phyloP scores from a whole-genome alignment of 768 basidiomycete genomes.

The Tylopilus plumbeoviolaceoides region DNA sequence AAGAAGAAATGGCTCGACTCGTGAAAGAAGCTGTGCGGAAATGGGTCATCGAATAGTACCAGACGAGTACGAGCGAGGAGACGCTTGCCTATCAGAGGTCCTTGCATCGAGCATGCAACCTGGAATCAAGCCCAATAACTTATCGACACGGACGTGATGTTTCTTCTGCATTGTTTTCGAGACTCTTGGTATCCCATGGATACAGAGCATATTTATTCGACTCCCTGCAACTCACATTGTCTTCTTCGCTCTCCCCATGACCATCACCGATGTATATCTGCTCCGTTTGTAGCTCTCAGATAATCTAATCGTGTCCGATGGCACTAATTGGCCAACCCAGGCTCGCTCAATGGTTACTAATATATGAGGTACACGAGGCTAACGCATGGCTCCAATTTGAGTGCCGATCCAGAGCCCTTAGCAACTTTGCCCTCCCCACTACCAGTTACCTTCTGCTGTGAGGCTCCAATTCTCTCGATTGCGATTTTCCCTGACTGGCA shows the following conservation, averaged over 20 bases:
- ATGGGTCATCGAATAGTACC: conserved; percentile 56
- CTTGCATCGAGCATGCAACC: not conserved
- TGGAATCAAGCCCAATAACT: not conserved
- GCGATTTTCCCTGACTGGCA: too few relatives aligned
- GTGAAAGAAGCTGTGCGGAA: conserved; percentile 72
- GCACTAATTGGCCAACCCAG: not conserved
- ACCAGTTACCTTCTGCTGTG: too few relatives aligned
- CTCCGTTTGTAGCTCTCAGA: conserved; percentile 15
- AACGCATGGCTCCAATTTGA: too few relatives aligned
- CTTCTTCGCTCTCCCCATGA: not conserved
- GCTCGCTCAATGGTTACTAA: not conserved
- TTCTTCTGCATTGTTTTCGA: conserved; percentile 1
- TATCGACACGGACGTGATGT: not conserved
- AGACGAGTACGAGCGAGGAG: not conserved
- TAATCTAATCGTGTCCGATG: conserved; percentile 9
- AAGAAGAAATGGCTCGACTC: conserved; percentile 68
- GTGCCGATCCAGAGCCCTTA: too few relatives aligned
- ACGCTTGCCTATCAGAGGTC: not conserved
- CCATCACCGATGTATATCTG: conserved; percentile 15
- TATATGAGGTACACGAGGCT: too few relatives aligned
- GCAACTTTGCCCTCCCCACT: not conserved
- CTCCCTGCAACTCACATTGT: conserved; percentile 3
- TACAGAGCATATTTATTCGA: conserved; percentile 11
- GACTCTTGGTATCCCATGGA: not conserved
- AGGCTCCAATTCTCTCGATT: too few relatives aligned